phyloP scores from a whole-genome alignment of 2,329 filamentous ascomycete species.

The Trichoderma atroviride region DNA sequence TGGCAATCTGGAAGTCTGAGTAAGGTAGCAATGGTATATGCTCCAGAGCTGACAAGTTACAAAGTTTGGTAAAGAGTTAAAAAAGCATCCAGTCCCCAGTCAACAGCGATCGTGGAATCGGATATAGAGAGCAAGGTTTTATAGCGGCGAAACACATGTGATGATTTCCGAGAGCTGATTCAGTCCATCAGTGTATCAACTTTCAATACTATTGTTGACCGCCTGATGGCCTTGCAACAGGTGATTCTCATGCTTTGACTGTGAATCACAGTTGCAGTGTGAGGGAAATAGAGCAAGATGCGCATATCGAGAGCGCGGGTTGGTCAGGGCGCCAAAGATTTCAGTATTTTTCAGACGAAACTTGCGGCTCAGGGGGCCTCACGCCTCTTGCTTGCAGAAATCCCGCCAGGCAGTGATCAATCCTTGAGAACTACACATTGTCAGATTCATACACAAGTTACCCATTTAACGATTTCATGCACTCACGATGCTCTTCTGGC shows the following conservation, averaged over 20 bases:
- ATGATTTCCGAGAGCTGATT: neutral
- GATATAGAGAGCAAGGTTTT: neutral
- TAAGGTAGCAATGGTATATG: neutral
- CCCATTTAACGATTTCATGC: neutral
- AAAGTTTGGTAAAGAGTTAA: neutral
- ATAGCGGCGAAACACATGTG: neutral
- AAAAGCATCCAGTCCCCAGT: neutral
- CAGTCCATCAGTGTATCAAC: neutral
- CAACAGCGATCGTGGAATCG: neutral
- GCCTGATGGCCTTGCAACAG: neutral
- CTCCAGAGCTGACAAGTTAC: neutral
- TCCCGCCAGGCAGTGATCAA: conserved; percentile 49
- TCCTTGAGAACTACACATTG: conserved; percentile 50
- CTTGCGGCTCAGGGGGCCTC: conserved; percentile 46
- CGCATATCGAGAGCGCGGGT: neutral
- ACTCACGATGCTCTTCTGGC: conserved; percentile 59
- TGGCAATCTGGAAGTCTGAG: neutral
- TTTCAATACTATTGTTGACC: neutral
- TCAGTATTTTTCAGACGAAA: conserved; percentile 49
- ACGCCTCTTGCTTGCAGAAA: conserved; percentile 47
- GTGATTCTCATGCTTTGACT: neutral
- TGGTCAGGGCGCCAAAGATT: neutral
- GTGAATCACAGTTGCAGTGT: conserved; percentile 21
- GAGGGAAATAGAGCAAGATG: neutral
- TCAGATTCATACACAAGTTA: conserved; percentile 25